These are phyloP conservation scores for Neurospora discreta DNA, from an alignment of 495 filamentous ascomycete genomes.

Conservation along the genomic window DNA sequence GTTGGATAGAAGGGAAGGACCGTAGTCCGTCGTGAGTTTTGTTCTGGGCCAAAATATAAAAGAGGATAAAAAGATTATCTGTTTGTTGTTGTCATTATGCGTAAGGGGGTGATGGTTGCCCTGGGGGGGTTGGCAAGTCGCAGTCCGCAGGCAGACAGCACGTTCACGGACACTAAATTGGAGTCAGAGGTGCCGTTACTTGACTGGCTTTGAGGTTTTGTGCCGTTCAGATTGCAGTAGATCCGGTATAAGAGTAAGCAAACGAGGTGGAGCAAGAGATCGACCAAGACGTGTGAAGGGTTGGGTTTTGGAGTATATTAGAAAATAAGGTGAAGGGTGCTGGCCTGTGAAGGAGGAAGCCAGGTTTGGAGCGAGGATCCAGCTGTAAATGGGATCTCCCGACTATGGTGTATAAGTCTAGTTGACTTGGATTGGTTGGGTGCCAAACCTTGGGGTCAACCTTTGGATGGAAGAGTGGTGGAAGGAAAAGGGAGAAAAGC, in stretches of 20 bases:
- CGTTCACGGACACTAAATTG: not conserved
- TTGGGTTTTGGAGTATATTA: not conserved
- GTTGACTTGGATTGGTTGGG: not conserved
- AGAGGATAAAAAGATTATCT: not conserved
- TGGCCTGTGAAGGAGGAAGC: not conserved
- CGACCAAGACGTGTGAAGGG: not conserved
- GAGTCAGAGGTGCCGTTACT: not conserved
- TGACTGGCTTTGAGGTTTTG: not conserved
- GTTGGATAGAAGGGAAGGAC: not conserved
- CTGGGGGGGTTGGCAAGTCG: not conserved
- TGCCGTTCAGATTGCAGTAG: not conserved
- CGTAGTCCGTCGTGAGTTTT: not conserved
- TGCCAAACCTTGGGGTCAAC: not conserved
- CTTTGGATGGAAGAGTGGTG: not conserved
- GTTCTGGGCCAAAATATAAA: not conserved
- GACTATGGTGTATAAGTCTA: not conserved
- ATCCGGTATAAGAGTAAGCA: not conserved
- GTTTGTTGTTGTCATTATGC: not conserved
- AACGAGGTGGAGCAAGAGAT: not conserved
- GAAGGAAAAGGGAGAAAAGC: not conserved
- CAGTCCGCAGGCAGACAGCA: not conserved
- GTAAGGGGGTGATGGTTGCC: not conserved
- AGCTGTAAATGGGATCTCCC: not conserved
- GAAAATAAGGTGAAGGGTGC: not conserved
- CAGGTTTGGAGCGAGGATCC: not conserved